Evolutionary conservation across 2,329 filamentous ascomycete species (phyloP).

Genomic region (Calonectria hongkongensis): DNA sequence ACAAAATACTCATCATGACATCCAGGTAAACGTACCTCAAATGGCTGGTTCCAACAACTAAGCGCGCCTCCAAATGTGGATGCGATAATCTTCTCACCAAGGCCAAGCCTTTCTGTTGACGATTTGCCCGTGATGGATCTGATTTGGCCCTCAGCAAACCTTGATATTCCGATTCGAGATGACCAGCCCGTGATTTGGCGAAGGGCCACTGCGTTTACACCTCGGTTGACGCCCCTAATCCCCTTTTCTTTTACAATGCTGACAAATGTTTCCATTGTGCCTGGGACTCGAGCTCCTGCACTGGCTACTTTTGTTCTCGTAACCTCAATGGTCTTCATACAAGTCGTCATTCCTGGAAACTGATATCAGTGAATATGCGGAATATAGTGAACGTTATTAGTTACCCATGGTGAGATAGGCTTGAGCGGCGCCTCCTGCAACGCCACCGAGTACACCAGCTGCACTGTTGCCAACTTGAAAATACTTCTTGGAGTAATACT

Average conservation of each 20-base stretch:
- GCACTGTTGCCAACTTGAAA: slow-evolving; percentile 6
- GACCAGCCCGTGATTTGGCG: slow-evolving; percentile 39
- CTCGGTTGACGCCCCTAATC: slow-evolving; percentile 36
- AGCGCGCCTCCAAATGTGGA: slow-evolving; percentile 35
- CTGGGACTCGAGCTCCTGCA: slow-evolving; percentile 24
- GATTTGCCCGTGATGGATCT: slow-evolving; percentile 19
- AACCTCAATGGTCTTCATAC: slow-evolving; percentile 40
- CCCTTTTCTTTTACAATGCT: slow-evolving; percentile 33
- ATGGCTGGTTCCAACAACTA: slow-evolving; percentile 41
- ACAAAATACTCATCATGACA: background rate
- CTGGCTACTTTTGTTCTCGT: slow-evolving; percentile 30
- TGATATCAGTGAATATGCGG: background rate
- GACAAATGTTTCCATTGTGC: slow-evolving; percentile 38
- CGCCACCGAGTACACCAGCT: slow-evolving; percentile 28
- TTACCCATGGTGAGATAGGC: slow-evolving; percentile 41
- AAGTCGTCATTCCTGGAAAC: slow-evolving; percentile 33
- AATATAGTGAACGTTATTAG: no score
- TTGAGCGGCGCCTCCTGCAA: slow-evolving; percentile 36
- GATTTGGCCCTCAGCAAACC: slow-evolving; percentile 33
- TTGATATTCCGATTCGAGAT: slow-evolving; percentile 38
- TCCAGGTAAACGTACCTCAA: slow-evolving; percentile 21
- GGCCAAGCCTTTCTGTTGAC: slow-evolving; percentile 14
- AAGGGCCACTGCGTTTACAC: slow-evolving; percentile 37
- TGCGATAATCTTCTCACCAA: slow-evolving; percentile 31
- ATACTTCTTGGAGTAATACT: slow-evolving; percentile 31